Conservation (phyloP, 164 flowering plant genomes). For the Taxillus chinensis region DNA sequence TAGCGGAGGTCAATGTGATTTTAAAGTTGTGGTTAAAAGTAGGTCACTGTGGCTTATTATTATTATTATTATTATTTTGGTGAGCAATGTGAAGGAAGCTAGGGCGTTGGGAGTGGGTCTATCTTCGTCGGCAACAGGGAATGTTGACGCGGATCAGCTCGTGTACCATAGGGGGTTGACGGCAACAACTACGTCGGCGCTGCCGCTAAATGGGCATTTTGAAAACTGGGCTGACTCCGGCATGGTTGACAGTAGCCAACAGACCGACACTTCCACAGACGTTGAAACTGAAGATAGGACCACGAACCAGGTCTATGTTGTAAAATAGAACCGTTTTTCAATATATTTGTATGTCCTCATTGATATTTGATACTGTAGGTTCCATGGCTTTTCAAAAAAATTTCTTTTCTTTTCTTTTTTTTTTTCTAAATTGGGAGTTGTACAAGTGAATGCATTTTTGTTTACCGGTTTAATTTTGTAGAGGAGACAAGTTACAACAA, state of each 20-base stretch:
- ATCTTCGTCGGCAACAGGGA: not conserved
- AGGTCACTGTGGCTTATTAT: not conserved
- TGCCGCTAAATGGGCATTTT: conserved; percentile 28
- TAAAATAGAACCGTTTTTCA: not conserved
- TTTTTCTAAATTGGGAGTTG: too few species aligned
- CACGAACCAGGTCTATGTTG: conserved; percentile 26
- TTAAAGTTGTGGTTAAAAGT: not conserved
- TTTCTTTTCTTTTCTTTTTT: too few species aligned
- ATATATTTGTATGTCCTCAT: not conserved
- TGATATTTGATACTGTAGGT: not conserved
- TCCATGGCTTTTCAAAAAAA: too few species aligned
- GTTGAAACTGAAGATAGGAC: conserved; percentile 63
- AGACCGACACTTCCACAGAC: conserved; percentile 80
- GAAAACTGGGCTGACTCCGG: conserved; percentile 80
- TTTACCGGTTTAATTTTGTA: too few species aligned
- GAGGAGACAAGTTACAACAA: too few species aligned
- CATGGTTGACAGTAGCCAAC: conserved; percentile 62
- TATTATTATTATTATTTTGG: too few species aligned
- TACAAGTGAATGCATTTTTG: too few species aligned
- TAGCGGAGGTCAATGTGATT: not conserved
- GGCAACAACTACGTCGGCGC: conserved; percentile 7
- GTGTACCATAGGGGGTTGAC: conserved; percentile 25
- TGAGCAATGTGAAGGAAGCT: conserved; percentile 12
- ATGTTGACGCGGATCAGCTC: conserved; percentile 14
- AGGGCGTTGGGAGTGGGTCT: conserved; percentile 19